A percentile compares a stretch with the other conserved stretches of the same genome.
These are phyloP conservation scores for Stenogyne calaminthoides DNA, from an alignment of 305 asterid species.

Conservation along the genomic window DNA sequence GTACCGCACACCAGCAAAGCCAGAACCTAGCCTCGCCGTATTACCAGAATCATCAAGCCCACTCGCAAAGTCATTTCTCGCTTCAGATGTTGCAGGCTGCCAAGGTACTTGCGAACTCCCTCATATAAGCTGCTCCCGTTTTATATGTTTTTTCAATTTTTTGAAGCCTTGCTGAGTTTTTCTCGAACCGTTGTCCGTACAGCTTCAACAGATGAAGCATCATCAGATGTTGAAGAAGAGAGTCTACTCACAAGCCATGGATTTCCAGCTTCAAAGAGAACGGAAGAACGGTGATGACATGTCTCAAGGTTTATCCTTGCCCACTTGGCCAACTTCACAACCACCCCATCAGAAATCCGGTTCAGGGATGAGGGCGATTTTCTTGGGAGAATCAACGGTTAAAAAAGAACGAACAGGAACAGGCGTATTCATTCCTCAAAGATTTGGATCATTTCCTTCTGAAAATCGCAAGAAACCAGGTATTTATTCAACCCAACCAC, in stretches of 20 bases:
- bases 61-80: too few relatives aligned
- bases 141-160: not conserved
- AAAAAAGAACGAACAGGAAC: slow-evolving; percentile 74
- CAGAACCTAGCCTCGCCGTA: slow-evolving; percentile 26
- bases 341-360: slow-evolving; percentile 42
- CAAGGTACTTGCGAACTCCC: too few relatives aligned
- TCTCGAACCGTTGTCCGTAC: not conserved
- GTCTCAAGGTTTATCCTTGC: slow-evolving; percentile 19
- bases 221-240: slow-evolving; percentile 36
- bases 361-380: slow-evolving; percentile 52
- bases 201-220: slow-evolving; percentile 44
- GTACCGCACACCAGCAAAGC: slow-evolving; percentile 6
- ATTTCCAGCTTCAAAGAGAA: slow-evolving; percentile 34
- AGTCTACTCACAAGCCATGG: slow-evolving; percentile 17
- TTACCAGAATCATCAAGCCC: slow-evolving; percentile 28
- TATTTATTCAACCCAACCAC: not conserved
- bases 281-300: slow-evolving; percentile 31
- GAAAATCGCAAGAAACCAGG: slow-evolving; percentile 61
- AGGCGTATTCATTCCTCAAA: slow-evolving; percentile 82
- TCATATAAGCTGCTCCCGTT: too few relatives aligned
- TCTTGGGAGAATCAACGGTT: slow-evolving; percentile 44
- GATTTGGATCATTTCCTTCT: slow-evolving; percentile 40
- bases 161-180: not conserved
- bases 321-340: slow-evolving; percentile 45
- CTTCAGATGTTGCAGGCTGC: slow-evolving; percentile 51